phyloP scores from a whole-genome alignment of 441 rosid species.

The Croton laevigatus region DNA sequence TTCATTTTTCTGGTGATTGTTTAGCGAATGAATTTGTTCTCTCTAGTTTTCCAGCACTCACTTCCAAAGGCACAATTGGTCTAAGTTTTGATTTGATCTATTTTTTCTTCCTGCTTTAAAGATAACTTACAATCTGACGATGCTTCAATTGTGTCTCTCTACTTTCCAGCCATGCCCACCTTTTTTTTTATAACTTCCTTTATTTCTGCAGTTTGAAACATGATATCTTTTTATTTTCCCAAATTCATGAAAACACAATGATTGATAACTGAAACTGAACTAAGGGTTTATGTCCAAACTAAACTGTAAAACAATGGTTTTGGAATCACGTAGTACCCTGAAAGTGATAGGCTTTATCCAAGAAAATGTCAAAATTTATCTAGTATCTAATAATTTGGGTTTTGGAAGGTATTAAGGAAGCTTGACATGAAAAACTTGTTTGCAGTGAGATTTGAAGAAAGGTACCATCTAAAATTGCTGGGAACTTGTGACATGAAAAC shows the following conservation, averaged over 20 bases:
- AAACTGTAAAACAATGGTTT: background rate
- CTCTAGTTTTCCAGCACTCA: no score
- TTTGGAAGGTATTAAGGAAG: background rate
- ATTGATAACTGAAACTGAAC: background rate
- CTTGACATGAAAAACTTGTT: background rate
- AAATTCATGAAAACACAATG: no score
- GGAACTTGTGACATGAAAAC: no score
- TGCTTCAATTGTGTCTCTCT: background rate
- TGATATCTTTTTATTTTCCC: no score
- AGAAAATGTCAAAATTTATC: background rate
- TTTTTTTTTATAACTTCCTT: background rate
- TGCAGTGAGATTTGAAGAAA: background rate
- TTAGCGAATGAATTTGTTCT: no score
- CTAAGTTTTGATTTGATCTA: background rate
- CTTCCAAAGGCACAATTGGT: background rate
- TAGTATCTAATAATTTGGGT: background rate
- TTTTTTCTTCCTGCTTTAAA: background rate
- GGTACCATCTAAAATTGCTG: background rate
- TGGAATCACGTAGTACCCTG: background rate
- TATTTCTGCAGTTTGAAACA: no score
- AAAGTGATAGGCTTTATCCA: background rate
- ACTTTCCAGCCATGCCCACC: background rate
- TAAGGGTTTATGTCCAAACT: background rate
- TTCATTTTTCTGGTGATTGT: no score
- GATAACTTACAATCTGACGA: background rate